Percentiles rank a stretch among this genome's conserved stretches.
Conservation (phyloP, 75 land plant species). For the Sequoia sempervirens region DNA sequence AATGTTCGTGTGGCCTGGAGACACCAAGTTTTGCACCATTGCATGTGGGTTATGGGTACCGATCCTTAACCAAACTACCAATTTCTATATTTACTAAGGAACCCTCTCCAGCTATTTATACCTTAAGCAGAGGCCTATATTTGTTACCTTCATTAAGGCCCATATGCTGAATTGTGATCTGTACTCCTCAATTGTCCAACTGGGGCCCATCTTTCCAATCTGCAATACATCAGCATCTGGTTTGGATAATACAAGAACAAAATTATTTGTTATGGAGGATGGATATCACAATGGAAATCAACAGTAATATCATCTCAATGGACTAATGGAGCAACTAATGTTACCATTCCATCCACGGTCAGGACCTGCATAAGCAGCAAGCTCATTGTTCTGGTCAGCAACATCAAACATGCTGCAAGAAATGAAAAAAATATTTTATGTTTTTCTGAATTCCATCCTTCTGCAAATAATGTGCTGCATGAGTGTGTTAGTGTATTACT, state of each 20-base stretch:
- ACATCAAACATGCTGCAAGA: neutral
- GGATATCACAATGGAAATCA: neutral
- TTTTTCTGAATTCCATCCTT: neutral
- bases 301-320: neutral
- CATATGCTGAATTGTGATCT: conserved; percentile 89
- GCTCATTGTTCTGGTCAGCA: conserved; percentile 36
- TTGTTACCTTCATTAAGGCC: conserved; percentile 81
- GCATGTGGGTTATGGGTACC: too few relatives aligned
- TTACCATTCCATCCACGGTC: conserved; percentile 72
- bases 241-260: neutral
- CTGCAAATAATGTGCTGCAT: neutral
- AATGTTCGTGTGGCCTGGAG: neutral
- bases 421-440: neutral
- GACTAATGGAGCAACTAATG: conserved; percentile 9
- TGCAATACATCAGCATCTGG: conserved; percentile 96
- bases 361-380: conserved; percentile 61
- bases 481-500: conserved; percentile 9
- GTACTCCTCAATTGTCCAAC: conserved; percentile 74
- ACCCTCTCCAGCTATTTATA: too few relatives aligned
- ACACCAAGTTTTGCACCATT: neutral
- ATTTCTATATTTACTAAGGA: too few relatives aligned
- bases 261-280: neutral
- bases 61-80: too few relatives aligned
- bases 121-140: too few relatives aligned
- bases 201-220: conserved; percentile 76